These are phyloP conservation scores for Tricholoma flavovirens DNA, from an alignment of 768 basidiomycete genomes.

Conservation along the genomic window DNA sequence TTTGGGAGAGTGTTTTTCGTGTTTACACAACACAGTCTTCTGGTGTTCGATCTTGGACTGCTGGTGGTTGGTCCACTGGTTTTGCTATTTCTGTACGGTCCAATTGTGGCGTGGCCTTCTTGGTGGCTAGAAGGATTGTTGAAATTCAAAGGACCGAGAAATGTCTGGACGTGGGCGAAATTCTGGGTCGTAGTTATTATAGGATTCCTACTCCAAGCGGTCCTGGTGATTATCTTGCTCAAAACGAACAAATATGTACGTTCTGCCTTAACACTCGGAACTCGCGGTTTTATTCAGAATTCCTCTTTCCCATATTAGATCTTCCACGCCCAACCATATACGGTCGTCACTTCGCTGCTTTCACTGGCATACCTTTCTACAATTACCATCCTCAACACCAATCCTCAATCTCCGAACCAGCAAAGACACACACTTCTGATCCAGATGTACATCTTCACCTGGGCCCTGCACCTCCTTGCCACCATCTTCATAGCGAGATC, in stretches of 20 bases:
- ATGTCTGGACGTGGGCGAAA: neutral
- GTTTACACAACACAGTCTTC: neutral
- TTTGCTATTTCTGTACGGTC: neutral
- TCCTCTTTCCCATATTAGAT: neutral
- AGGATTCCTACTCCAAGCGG: neutral
- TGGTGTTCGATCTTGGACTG: neutral
- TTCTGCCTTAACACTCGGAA: neutral
- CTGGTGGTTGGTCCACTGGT: neutral
- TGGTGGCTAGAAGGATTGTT: neutral
- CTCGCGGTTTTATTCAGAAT: neutral
- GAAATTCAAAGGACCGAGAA: neutral
- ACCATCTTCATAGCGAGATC: neutral
- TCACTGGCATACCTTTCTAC: neutral
- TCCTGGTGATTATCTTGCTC: neutral
- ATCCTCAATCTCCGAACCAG: slow-evolving; percentile 38
- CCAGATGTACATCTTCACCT: neutral
- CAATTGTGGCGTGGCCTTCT: neutral
- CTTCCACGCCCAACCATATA: neutral
- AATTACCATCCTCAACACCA: neutral
- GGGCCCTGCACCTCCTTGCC: neutral
- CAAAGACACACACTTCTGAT: neutral
- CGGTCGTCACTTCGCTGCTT: neutral
- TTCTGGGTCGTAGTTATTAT: neutral
- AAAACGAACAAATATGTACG: neutral
- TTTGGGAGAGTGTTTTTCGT: slow-evolving; percentile 37